Conservation (phyloP, 495 filamentous ascomycete species). For the Penicillium cataractarum region DNA sequence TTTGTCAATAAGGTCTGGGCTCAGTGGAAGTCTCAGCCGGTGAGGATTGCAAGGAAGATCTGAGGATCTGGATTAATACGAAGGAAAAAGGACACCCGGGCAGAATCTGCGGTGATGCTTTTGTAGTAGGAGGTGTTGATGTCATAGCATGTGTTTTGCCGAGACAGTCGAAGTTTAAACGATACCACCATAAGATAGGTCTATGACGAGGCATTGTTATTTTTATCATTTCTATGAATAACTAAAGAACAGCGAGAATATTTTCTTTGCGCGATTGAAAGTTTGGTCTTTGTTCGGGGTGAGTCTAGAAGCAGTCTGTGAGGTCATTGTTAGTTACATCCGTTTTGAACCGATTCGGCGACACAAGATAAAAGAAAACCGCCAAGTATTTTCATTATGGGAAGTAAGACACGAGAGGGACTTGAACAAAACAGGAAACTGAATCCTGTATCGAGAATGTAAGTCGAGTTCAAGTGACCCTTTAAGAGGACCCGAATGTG, state of each 20-base stretch:
- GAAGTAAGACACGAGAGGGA: no score
- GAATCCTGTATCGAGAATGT: no score
- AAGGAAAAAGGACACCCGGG: not conserved
- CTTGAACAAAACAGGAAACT: no score
- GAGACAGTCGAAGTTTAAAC: not conserved
- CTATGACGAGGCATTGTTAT: not conserved
- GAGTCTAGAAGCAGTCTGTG: not conserved
- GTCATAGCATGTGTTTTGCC: not conserved
- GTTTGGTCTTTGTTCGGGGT: not conserved
- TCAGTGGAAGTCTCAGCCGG: not conserved
- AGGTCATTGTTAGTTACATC: not conserved
- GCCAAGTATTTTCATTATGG: no score
- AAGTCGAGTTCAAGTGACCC: no score
- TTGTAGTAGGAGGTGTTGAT: not conserved
- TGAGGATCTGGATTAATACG: not conserved
- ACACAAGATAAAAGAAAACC: not conserved
- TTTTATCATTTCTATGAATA: not conserved
- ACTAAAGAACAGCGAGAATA: not conserved
- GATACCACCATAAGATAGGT: not conserved
- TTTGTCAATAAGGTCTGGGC: not conserved
- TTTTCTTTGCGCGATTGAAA: not conserved
- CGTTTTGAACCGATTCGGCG: not conserved
- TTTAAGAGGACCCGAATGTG: no score
- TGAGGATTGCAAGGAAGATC: not conserved
- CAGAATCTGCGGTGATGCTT: not conserved